Evolutionary conservation across 2,329 filamentous ascomycete genomes (phyloP), one percentile per base, ranked within the genome.

Genomic region (Knoxdaviesia capensis): DNA sequence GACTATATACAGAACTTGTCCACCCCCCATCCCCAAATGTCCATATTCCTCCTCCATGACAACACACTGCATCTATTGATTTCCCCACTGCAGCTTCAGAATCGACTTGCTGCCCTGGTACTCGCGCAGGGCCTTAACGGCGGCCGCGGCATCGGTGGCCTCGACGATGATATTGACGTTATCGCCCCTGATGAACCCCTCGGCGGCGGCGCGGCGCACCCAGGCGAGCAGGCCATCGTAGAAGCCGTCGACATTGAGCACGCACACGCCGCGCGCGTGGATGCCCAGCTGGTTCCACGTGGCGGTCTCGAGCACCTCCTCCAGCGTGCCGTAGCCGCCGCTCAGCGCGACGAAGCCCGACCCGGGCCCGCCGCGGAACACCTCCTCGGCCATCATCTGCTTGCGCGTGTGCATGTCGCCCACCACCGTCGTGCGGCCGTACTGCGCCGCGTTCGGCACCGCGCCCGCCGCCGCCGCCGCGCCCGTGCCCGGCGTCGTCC

Each of bases 261-360:
- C 64, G 42, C 88, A 77, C 38, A 96, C 77, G 4, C 80, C 82
- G 40, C 71, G 67, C 51, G 68, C 69, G 60, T 96, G 90, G 49
- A 98, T 96, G 1, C 90, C 88, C 40, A 98, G 63, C 63, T 96
- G 90, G 59, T 94, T 96, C 87, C 90, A 98, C 7, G 84, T 92
- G 30, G 77, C 77, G 3, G 84, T 75, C 63, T 92, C 84, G 59
- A 94, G 86, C 55, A 98, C 69, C 68, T 98, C 90, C 64, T 98
- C 90, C 56, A 96, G 71, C 2, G 90, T 98, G 20, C 90, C 90
- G 59, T 88, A 98, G 1, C 90, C 90, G 37, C 88, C 88, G 43
- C 73, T 75, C 45, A 98, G 64, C 31, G 86, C 86, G 36, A 98
- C 75, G 61, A 98, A 98, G 8, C 88, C 88, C 44, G 76, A 80